Evolutionary conservation across 148 eudicot species (phyloP), one percentile per base, ranked within the genome.

Genomic region (Bassia scoparia): DNA sequence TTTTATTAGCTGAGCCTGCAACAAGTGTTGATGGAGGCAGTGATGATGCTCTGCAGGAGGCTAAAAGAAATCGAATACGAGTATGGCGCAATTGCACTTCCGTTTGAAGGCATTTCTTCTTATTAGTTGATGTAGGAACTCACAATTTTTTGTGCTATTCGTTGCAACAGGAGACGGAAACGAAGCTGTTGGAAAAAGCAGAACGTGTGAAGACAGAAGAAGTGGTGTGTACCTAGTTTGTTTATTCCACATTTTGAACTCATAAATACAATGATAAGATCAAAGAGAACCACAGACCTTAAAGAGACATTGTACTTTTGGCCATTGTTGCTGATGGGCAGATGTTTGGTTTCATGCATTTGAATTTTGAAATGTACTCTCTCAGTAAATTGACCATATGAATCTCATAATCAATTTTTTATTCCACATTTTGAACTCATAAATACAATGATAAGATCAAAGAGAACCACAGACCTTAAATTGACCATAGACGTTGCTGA

Each of bases 21-120:
- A 92, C 99, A 20, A 83, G 82, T 73, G 92, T 95, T 80, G 99
- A 92, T 75, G 99, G 97, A 55, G 87, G 85, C 77, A 87, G 82
- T 79, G 97, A 88, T 78, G 97, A 91, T 79, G 80, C 90, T 59
- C 78, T 95, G 59, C 99, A 88, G 83, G 96, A 92, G 81, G 87
- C 82, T 73, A 95, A 95, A 77, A 90, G 81, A 84, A 91, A 74
- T 72, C 85, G 89, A 59, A 92, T 95, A 84, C 86, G 83, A 80
- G 99, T 95, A 81, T 71, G 89, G 43, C 20, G 35, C 71, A 11
- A 5, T 35, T 41, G 38, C 38, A 64, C 53, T 43, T 61, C 55
- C 58, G 7, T 50, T 48, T 66, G 70, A 15, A 13, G 62, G 34
- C 41, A 43, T 30, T 72, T 56, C 46, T 24, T 44, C n/a, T 37